Conservation (phyloP, 2,329 filamentous ascomycete species). For the Dactylellina parvicollis region DNA sequence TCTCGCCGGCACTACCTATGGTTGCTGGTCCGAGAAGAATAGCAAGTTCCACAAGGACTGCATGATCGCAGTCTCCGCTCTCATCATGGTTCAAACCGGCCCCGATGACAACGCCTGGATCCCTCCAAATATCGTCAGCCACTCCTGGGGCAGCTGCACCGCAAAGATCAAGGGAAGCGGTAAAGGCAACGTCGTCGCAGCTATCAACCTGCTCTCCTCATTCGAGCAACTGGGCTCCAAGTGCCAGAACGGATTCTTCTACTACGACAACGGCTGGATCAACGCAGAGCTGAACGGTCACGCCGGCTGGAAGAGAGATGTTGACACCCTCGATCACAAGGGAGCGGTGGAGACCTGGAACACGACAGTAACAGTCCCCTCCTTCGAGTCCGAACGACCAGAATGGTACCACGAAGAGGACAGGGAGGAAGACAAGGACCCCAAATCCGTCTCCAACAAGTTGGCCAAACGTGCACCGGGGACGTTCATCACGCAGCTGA, state of each 20-base stretch:
- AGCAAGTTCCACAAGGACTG: slow-evolving; percentile 26
- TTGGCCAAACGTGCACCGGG: slow-evolving; percentile 9
- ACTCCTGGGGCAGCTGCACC: slow-evolving; percentile 14
- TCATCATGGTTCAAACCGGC: slow-evolving; percentile 12
- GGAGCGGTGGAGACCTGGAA: slow-evolving; percentile 4
- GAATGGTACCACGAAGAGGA: not conserved
- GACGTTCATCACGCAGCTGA: not conserved
- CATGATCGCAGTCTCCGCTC: slow-evolving; percentile 1
- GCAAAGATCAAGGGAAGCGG: slow-evolving; percentile 15
- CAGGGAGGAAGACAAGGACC: not conserved
- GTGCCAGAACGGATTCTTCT: slow-evolving; percentile 28
- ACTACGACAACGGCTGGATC: slow-evolving; percentile 15
- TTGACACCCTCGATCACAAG: not conserved
- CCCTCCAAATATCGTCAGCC: slow-evolving; percentile 1
- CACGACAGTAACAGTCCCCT: slow-evolving; percentile 12
- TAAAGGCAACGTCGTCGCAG: slow-evolving; percentile 12
- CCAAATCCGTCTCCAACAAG: not conserved
- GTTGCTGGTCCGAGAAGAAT: slow-evolving; percentile 26
- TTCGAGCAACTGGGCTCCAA: slow-evolving; percentile 24
- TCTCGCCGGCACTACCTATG: slow-evolving; percentile 21
- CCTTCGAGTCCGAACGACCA: slow-evolving; percentile 1
- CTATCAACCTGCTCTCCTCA: slow-evolving; percentile 11
- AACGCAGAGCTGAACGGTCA: slow-evolving; percentile 26
- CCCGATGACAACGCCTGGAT: slow-evolving; percentile 20
- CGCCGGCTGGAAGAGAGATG: slow-evolving; percentile 6